These are phyloP conservation scores for Casaregolazyma suthepensis DNA, from an alignment of 1,139 yeast genomes.

Conservation along the genomic window DNA sequence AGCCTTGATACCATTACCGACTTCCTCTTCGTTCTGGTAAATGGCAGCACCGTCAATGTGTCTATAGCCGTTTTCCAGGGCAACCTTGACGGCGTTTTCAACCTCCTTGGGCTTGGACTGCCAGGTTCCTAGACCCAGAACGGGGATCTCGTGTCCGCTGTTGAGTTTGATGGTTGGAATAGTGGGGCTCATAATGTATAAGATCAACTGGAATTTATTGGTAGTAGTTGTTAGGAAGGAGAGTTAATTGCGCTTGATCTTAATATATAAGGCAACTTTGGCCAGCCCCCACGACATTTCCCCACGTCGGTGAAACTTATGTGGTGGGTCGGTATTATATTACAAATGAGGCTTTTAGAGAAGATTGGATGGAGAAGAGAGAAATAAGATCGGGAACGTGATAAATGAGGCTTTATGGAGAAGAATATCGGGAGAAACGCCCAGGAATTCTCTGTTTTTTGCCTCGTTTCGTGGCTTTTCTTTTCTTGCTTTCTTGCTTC, in stretches of 20 bases:
- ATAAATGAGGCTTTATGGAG: neutral
- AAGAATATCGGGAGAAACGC: neutral
- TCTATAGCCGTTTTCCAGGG: constrained; percentile 45
- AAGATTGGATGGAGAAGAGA: neutral
- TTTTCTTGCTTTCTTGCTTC: neutral
- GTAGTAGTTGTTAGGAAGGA: neutral
- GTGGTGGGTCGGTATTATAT: neutral
- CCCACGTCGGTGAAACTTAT: neutral
- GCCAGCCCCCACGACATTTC: neutral
- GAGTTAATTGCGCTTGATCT: neutral
- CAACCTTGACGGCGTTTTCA: constrained; percentile 26
- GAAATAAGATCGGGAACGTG: neutral
- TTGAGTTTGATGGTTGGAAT: constrained; percentile 24
- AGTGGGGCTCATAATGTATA: neutral
- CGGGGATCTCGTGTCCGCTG: constrained; percentile 40
- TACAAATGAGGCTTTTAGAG: neutral
- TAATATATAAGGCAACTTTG: neutral
- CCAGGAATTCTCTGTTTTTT: neutral
- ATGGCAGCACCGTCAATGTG: constrained; percentile 59
- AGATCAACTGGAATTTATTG: neutral
- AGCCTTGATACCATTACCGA: constrained; percentile 40
- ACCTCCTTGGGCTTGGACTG: constrained; percentile 39
- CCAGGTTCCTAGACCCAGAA: constrained; percentile 60
- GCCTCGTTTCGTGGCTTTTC: neutral
- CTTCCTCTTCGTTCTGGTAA: constrained; percentile 51